Evolutionary conservation across 2,329 filamentous ascomycete species (phyloP).

Genomic region (Remersonia thermophila): DNA sequence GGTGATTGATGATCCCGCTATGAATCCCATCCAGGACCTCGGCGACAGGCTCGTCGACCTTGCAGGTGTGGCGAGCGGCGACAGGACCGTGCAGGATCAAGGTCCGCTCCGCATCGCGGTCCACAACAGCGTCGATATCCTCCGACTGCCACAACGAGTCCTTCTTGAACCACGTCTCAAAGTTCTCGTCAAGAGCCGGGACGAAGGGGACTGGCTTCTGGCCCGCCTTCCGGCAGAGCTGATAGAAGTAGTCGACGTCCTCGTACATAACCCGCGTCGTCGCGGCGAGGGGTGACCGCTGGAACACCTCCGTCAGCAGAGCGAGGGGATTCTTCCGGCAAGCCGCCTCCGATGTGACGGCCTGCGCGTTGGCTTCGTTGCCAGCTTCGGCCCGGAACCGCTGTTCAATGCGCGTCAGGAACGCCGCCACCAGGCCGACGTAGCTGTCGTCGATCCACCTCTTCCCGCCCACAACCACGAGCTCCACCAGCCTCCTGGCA

Average conservation of each 20-base stretch:
- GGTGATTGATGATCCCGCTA: constrained; percentile 25
- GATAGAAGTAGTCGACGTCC: constrained; percentile 69
- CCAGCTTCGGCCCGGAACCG: background rate
- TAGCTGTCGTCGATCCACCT: background rate
- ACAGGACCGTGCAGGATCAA: constrained; percentile 92
- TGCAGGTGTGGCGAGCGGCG: constrained; percentile 75
- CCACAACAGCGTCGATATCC: constrained; percentile 86
- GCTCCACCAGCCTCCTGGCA: constrained; percentile 1
- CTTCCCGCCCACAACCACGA: background rate
- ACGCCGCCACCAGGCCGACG: background rate
- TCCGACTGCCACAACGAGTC: constrained; percentile 98
- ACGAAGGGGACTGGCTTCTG: constrained; percentile 97
- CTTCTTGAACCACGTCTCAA: constrained; percentile 99
- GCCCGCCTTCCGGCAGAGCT: constrained; percentile 75
- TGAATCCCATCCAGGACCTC: constrained; percentile 86
- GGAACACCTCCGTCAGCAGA: background rate
- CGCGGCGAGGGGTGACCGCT: constrained; percentile 22
- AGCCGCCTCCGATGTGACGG: background rate
- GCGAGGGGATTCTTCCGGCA: background rate
- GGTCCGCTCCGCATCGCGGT: constrained; percentile 84
- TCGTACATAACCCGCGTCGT: background rate
- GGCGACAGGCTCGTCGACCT: constrained; percentile 82
- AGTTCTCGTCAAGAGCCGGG: constrained; percentile 86
- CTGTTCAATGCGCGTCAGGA: background rate
- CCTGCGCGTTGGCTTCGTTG: background rate